Percentiles rank a stretch among this genome's conserved stretches.
Evolutionary conservation across 176 grass and related monocot genomes (phyloP).

Genomic region (Canna indica): DNA sequence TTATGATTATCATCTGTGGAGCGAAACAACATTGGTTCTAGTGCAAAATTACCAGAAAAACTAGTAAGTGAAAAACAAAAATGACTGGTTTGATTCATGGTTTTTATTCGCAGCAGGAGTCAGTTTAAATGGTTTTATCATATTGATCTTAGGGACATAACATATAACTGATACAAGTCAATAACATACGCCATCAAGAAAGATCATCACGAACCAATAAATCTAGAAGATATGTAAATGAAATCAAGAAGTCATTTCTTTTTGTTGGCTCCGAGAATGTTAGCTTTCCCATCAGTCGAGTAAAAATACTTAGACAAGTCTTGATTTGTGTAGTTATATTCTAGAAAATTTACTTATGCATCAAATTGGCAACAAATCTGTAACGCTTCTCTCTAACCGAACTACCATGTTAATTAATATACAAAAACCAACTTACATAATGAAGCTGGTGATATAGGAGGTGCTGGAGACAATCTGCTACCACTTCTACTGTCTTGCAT

Average conservation of each 20-base stretch:
- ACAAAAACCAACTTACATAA: conserved; percentile 35
- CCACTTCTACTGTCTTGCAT: conserved; percentile 22
- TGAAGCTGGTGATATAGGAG: conserved; percentile 27
- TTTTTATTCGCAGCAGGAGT: background rate
- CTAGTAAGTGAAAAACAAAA: background rate
- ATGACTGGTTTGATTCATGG: background rate
- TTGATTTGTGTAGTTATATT: background rate
- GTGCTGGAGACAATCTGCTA: conserved; percentile 1
- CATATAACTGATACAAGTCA: no score
- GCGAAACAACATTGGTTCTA: background rate
- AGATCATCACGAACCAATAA: no score
- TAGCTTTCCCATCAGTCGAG: background rate
- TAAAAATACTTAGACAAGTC: background rate
- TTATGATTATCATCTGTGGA: background rate
- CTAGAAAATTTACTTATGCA: background rate
- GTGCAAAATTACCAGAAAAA: background rate
- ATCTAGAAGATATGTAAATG: background rate
- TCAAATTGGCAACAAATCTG: background rate
- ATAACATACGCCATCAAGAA: no score
- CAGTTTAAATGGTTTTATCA: background rate
- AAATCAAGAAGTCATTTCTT: background rate
- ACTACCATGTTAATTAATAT: conserved; percentile 6
- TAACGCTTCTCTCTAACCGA: background rate
- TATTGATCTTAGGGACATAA: no score
- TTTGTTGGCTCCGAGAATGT: background rate